Evolutionary conservation across 768 basidiomycete species (phyloP).

Genomic region (Kwoniella sp.): DNA sequence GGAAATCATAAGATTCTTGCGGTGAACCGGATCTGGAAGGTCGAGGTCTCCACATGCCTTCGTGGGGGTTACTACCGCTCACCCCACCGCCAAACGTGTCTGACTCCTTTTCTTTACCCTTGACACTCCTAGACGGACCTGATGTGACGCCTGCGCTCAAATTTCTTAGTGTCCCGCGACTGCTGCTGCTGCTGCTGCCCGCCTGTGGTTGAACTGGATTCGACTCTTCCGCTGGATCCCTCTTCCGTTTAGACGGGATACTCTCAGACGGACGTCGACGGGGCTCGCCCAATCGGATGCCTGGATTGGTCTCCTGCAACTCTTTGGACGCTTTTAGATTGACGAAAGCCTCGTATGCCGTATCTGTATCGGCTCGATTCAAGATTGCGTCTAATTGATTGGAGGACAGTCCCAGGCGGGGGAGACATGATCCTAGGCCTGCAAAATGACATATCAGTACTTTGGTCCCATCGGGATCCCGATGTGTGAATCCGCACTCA

Average conservation of each 20-base stretch:
- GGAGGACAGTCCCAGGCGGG: constrained; percentile 48
- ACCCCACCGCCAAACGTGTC: not conserved
- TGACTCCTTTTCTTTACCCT: not conserved
- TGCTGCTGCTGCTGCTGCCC: not conserved
- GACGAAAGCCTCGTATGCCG: constrained; percentile 87
- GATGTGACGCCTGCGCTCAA: not conserved
- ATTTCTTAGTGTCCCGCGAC: not conserved
- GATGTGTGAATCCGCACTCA: constrained; percentile 64
- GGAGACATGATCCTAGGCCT: constrained; percentile 54
- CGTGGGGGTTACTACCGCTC: not conserved
- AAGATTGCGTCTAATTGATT: constrained; percentile 78
- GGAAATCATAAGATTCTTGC: constrained; percentile 32
- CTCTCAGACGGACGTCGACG: constrained; percentile 19
- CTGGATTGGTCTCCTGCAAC: constrained; percentile 42
- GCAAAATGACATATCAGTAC: not conserved
- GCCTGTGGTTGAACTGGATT: not conserved
- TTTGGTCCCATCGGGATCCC: constrained; percentile 58
- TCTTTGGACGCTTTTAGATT: constrained; percentile 62
- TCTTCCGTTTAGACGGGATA: constrained; percentile 35
- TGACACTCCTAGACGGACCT: constrained; percentile 4
- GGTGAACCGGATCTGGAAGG: constrained; percentile 1
- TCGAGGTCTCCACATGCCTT: not conserved
- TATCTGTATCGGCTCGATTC: constrained; percentile 86
- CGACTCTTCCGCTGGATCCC: constrained; percentile 5
- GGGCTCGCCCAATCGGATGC: constrained; percentile 31